Percentiles rank a stretch among this genome's conserved stretches.
Conservation (phyloP, 1,284 basidiomycete species). For the Cryptococcus sp. region DNA sequence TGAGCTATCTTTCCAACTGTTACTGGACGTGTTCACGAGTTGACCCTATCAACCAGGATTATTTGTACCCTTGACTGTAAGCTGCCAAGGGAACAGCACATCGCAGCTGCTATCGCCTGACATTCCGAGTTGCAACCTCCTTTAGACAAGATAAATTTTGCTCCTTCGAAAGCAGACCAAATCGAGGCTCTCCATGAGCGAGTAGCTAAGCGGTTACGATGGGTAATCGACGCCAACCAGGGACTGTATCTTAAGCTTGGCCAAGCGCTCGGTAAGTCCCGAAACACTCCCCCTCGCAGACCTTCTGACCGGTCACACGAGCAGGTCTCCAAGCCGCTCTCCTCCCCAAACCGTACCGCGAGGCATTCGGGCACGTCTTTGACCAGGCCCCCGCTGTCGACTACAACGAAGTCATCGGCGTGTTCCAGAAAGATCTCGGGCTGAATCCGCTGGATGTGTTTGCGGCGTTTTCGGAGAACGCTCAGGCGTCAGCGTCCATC, state of each 20-base stretch:
- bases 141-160: conserved; percentile 74
- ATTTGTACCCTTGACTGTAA: conserved; percentile 47
- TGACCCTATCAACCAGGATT: conserved; percentile 22
- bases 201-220: conserved; percentile 70
- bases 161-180: conserved; percentile 58
- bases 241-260: conserved; percentile 89
- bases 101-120: background rate
- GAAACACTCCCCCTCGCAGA: background rate
- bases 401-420: conserved; percentile 61
- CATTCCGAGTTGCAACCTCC: background rate
- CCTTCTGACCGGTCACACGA: background rate
- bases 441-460: conserved; percentile 69
- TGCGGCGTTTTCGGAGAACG: conserved; percentile 66
- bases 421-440: conserved; percentile 65
- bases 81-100: conserved; percentile 1
- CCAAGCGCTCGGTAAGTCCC: conserved; percentile 47
- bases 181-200: conserved; percentile 77
- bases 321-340: conserved; percentile 76
- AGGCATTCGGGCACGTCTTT: conserved; percentile 74
- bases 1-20: conserved; percentile 20
- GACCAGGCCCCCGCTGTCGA: conserved; percentile 81
- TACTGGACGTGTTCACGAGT: background rate
- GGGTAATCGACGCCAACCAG: conserved; percentile 72
- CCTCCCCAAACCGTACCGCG: conserved; percentile 74
- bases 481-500: conserved; percentile 79